Conservation (phyloP, 2,329 filamentous ascomycete genomes). For the Penicillium sp. region DNA sequence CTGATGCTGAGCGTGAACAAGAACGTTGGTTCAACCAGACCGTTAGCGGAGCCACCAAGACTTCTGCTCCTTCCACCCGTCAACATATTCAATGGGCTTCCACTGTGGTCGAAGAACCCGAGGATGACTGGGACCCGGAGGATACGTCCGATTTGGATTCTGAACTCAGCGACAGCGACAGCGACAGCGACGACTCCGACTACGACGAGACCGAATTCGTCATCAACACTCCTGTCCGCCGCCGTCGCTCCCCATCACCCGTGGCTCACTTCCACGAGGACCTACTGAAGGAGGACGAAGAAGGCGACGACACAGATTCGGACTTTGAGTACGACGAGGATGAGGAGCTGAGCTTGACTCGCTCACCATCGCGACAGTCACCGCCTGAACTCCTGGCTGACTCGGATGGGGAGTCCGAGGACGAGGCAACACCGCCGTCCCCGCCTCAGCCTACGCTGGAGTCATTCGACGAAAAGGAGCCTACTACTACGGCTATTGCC, state of each 20-base stretch:
- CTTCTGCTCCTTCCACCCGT: constrained; percentile 44
- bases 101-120: constrained; percentile 67
- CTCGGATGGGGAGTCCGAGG: constrained; percentile 64
- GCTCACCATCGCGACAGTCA: constrained; percentile 65
- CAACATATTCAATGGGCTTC: constrained; percentile 87
- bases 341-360: constrained; percentile 67
- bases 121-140: constrained; percentile 61
- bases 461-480: constrained; percentile 60
- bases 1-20: constrained; percentile 91
- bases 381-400: constrained; percentile 70
- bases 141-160: constrained; percentile 59
- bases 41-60: constrained; percentile 69
- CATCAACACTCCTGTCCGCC: constrained; percentile 38
- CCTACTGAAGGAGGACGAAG: constrained; percentile 33
- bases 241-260: constrained; percentile 32
- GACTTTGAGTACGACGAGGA: constrained; percentile 57
- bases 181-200: constrained; percentile 50
- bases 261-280: constrained; percentile 31
- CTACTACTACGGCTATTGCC: constrained; percentile 42
- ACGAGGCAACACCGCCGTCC: constrained; percentile 70
- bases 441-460: constrained; percentile 58
- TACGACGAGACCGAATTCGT: constrained; percentile 37
- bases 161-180: constrained; percentile 48
- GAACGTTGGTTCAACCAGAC: constrained; percentile 98
- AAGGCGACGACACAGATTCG: constrained; percentile 51